These are phyloP conservation scores for Fragaria ananassa DNA, from an alignment of 306 rosid species.

Conservation along the genomic window DNA sequence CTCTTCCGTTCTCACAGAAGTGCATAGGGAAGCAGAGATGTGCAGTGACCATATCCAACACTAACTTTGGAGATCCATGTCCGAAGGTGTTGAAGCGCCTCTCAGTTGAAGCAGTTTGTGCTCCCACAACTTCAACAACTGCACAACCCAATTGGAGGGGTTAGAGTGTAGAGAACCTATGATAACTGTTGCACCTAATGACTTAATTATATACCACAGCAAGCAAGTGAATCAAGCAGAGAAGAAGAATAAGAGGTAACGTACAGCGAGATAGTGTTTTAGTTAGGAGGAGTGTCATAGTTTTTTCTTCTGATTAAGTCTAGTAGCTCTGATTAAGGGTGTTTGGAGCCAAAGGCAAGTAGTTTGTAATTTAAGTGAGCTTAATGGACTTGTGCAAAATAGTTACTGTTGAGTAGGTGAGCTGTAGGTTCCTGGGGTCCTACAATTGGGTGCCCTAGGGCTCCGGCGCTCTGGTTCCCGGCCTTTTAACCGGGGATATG, in stretches of 20 bases:
- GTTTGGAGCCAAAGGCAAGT: constrained; percentile 60
- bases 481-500: constrained; percentile 60
- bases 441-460: constrained; percentile 50
- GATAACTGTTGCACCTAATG: constrained; percentile 27
- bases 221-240: constrained; percentile 25
- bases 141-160: constrained; percentile 40
- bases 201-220: constrained; percentile 37
- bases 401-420: constrained; percentile 44
- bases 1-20: constrained; percentile 48
- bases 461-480: constrained; percentile 48
- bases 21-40: constrained; percentile 82
- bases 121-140: constrained; percentile 37
- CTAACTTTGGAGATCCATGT: constrained; percentile 94
- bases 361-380: constrained; percentile 30
- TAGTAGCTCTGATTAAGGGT: constrained; percentile 17
- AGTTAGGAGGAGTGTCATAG: constrained; percentile 40
- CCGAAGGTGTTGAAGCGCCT: constrained; percentile 91
- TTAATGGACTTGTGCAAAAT: constrained; percentile 23
- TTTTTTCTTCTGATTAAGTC: constrained; percentile 36
- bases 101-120: constrained; percentile 89
- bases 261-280: constrained; percentile 27
- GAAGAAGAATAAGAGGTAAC: constrained; percentile 30
- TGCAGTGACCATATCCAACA: constrained; percentile 74
- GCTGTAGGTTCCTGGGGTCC: constrained; percentile 47
- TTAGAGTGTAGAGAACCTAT: constrained; percentile 23